Conservation (phyloP, 129 eudicot genomes). For the Tagetes patula region DNA sequence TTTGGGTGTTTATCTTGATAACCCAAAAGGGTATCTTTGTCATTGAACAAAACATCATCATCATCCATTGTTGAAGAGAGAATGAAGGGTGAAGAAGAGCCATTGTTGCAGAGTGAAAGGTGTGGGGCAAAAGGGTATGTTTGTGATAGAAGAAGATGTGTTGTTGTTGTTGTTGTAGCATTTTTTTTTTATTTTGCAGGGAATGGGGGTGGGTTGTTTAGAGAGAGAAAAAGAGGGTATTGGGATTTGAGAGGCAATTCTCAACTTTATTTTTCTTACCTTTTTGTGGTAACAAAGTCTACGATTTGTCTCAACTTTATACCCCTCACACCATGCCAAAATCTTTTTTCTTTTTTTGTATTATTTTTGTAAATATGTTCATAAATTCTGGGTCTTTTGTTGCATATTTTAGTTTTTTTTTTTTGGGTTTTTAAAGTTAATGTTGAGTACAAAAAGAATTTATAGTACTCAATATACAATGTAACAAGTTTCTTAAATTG, state of each 20-base stretch:
- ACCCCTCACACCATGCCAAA: conserved; percentile 23
- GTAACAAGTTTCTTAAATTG: not conserved
- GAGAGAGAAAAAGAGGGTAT: conserved; percentile 27
- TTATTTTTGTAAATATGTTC: not conserved
- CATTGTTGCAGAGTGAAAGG: conserved; percentile 32
- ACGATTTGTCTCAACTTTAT: conserved; percentile 37
- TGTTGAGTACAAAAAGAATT: conserved; percentile 1
- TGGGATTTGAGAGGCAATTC: conserved; percentile 42
- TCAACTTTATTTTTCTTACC: conserved; percentile 37
- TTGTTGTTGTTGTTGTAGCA: too few relatives aligned
- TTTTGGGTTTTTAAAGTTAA: not conserved
- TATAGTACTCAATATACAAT: not conserved
- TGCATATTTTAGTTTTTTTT: not conserved
- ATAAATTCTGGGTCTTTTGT: not conserved
- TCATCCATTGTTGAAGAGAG: conserved; percentile 31
- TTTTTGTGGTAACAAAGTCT: conserved; percentile 36
- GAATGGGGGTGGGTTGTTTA: conserved; percentile 6
- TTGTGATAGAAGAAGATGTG: too few relatives aligned
- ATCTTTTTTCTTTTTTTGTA: not conserved
- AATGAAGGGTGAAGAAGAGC: conserved; percentile 13
- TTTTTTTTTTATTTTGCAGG: not conserved
- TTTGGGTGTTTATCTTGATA: not conserved
- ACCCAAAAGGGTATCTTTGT: conserved; percentile 19
- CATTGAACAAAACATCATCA: conserved; percentile 24
- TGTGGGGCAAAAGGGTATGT: not conserved